Evolutionary conservation across 2,329 filamentous ascomycete species (phyloP).

Genomic region (Akanthomyces lecanii): DNA sequence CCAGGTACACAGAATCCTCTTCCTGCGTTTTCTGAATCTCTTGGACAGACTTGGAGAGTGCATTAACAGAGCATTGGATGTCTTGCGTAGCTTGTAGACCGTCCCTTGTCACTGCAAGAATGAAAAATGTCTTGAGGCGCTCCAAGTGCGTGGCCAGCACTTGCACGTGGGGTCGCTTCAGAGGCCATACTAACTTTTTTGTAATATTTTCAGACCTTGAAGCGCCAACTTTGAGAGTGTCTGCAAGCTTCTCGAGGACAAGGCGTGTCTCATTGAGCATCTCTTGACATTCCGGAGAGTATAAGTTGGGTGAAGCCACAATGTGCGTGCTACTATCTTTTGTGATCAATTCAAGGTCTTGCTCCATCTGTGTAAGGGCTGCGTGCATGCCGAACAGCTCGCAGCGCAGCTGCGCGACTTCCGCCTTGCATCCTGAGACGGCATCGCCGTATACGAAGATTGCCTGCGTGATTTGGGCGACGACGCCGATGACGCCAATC

Average conservation of each 20-base stretch:
- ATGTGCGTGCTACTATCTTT: background rate
- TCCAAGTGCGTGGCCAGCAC: background rate
- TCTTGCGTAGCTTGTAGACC: background rate
- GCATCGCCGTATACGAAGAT: slow-evolving; percentile 9
- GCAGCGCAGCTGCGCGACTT: slow-evolving; percentile 11
- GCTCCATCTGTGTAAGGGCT: slow-evolving; percentile 6
- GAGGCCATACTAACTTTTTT: slow-evolving; percentile 1
- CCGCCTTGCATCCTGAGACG: slow-evolving; percentile 8
- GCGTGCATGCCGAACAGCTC: slow-evolving; percentile 16
- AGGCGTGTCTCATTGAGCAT: slow-evolving; percentile 10
- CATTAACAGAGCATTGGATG: background rate
- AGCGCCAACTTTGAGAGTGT: background rate
- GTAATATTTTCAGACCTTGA: background rate
- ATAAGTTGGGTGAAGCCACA: background rate
- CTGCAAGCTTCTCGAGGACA: slow-evolving; percentile 1
- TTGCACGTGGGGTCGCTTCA: slow-evolving; percentile 10
- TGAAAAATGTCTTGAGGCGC: slow-evolving; percentile 13
- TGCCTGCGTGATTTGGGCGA: slow-evolving; percentile 4
- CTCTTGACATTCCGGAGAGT: slow-evolving; percentile 5
- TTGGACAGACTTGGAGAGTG: background rate
- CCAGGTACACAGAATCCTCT: background rate
- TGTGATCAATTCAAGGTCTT: background rate
- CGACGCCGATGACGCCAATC: slow-evolving; percentile 11
- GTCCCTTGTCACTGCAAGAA: slow-evolving; percentile 11
- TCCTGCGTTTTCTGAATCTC: background rate